phyloP scores from a whole-genome alignment of 139 green algal species.

The Volvox africanus region DNA sequence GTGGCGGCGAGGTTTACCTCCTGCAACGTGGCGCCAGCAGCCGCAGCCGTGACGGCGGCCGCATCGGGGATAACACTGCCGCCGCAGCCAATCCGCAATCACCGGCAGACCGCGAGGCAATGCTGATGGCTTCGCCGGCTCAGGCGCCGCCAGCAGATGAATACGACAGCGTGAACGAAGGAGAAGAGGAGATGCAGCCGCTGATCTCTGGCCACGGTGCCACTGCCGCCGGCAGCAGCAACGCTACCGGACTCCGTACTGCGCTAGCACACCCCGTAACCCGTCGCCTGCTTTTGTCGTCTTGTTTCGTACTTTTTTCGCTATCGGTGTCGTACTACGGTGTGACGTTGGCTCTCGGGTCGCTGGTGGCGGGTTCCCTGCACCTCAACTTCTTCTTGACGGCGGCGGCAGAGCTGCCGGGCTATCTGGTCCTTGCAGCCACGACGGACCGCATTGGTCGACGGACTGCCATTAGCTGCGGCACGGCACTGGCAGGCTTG shows the following conservation, averaged over 20 bases:
- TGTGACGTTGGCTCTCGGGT: constrained; percentile 40
- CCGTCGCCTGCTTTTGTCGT: constrained; percentile 11
- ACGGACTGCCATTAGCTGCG: neutral
- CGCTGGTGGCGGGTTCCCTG: constrained; percentile 31
- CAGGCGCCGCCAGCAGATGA: neutral
- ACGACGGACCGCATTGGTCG: constrained; percentile 27
- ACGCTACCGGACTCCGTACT: neutral
- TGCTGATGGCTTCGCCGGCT: neutral
- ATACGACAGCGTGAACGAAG: neutral
- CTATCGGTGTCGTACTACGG: constrained; percentile 30
- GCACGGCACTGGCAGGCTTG: constrained; percentile 35
- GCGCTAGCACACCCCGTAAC: constrained; percentile 15
- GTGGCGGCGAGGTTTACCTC: neutral
- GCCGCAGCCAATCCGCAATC: neutral
- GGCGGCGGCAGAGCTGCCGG: constrained; percentile 35
- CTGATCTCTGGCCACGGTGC: neutral
- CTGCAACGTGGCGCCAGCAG: neutral
- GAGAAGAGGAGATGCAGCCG: neutral
- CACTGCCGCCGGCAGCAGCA: neutral
- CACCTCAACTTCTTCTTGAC: constrained; percentile 41
- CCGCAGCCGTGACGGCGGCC: neutral
- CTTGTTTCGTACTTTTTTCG: constrained; percentile 14
- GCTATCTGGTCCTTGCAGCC: constrained; percentile 32
- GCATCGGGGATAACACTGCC: neutral
- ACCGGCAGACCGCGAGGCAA: neutral